A percentile compares a stretch with the other conserved stretches of the same genome.
Evolutionary conservation across 371 early-diverging fungal species (phyloP).

Genomic region (Mucor saturninus): DNA sequence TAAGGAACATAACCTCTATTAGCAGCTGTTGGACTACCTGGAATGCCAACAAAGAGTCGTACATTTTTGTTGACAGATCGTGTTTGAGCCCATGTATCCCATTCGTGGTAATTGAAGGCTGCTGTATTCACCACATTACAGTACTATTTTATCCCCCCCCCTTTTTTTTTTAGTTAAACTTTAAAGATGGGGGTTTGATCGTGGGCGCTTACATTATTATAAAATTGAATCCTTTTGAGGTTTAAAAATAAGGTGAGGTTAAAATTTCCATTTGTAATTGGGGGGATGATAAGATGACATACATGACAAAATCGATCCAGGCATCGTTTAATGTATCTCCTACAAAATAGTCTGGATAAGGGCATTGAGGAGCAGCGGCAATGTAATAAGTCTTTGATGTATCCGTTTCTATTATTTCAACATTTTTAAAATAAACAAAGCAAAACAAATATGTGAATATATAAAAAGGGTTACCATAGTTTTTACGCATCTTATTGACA

Average conservation of each 20-base stretch:
- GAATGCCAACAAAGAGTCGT: conserved; percentile 63
- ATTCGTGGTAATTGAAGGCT: conserved; percentile 49
- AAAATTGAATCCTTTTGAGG: conserved; percentile 34
- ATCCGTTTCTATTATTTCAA: conserved; percentile 23
- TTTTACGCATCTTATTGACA: conserved; percentile 47
- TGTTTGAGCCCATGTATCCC: conserved; percentile 72
- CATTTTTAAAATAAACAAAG: no score
- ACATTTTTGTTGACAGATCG: conserved; percentile 63
- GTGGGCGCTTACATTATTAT: conserved; percentile 24
- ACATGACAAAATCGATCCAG: conserved; percentile 54
- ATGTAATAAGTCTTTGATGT: conserved; percentile 45
- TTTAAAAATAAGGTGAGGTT: background rate
- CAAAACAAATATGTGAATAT: background rate
- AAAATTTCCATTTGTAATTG: background rate
- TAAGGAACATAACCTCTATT: conserved; percentile 44
- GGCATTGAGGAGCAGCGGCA: conserved; percentile 63
- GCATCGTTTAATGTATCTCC: conserved; percentile 47
- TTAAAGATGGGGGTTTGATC: no score
- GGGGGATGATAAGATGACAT: background rate
- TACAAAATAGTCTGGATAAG: conserved; percentile 59
- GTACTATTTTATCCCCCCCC: conserved; percentile 12
- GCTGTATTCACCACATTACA: conserved; percentile 26
- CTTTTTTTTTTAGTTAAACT: conserved; percentile 1
- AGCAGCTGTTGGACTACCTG: conserved; percentile 60
- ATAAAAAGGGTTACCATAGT: conserved; percentile 23